Percentiles rank a stretch among this genome's conserved stretches.
These are phyloP conservation scores for Psidium friedrichsthalianum DNA, from an alignment of 345 rosid genomes.

Conservation along the genomic window DNA sequence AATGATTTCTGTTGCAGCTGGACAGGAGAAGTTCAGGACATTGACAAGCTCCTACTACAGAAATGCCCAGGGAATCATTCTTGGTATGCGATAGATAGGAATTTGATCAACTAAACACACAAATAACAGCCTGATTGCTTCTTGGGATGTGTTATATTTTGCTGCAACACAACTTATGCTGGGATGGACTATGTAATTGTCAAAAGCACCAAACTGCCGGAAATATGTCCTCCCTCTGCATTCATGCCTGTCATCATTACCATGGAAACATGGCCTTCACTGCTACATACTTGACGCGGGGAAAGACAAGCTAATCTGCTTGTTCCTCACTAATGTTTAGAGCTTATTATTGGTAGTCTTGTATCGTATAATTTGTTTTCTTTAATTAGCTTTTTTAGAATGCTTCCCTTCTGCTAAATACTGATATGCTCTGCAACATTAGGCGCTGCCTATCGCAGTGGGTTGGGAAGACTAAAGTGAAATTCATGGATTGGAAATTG, in stretches of 20 bases:
- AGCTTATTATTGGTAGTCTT: not conserved
- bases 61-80: constrained; percentile 90
- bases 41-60: constrained; percentile 88
- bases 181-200: not conserved
- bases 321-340: not conserved
- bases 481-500: not conserved
- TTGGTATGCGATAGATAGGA: constrained; percentile 38
- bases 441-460: not conserved
- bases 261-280: not conserved
- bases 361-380: not conserved
- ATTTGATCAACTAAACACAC: not conserved
- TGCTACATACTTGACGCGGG: not conserved
- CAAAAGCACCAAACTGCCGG: not conserved
- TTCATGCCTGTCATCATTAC: not conserved
- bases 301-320: not conserved
- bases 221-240: not conserved
- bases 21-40: constrained; percentile 93
- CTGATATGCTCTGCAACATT: not conserved
- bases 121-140: not conserved
- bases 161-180: not conserved
- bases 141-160: not conserved
- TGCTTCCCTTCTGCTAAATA: not conserved
- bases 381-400: not conserved
- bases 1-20: constrained; percentile 50
- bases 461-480: not conserved